These are phyloP conservation scores for Chrysoporthe cubensis DNA, from an alignment of 2,329 filamentous ascomycete species.

Conservation along the genomic window DNA sequence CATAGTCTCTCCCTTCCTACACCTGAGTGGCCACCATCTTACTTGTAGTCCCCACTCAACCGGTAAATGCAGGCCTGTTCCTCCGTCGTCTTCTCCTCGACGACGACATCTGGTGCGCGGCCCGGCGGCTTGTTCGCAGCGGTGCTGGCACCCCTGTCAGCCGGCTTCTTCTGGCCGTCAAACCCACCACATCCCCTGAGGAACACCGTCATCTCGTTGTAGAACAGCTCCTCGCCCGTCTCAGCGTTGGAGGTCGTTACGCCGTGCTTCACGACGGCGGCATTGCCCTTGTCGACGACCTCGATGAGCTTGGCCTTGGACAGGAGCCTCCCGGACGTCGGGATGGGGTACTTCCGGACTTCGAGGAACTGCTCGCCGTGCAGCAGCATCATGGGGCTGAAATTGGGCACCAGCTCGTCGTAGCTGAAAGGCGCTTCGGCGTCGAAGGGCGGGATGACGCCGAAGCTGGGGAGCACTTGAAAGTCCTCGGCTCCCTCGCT, in stretches of 20 bases:
- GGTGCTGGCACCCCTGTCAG: constrained; percentile 79
- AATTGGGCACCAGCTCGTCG: constrained; percentile 88
- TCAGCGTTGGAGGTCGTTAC: constrained; percentile 83
- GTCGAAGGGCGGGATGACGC: constrained; percentile 93
- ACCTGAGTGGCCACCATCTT: constrained; percentile 32
- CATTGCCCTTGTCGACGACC: constrained; percentile 93
- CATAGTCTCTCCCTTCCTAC: background rate
- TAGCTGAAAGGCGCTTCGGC: constrained; percentile 79
- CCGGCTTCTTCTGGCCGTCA: constrained; percentile 76
- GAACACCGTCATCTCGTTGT: constrained; percentile 95
- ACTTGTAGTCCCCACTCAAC: constrained; percentile 90
- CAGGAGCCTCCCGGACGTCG: constrained; percentile 77
- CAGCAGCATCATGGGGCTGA: constrained; percentile 97
- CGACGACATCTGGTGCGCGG: constrained; percentile 76
- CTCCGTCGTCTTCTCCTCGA: constrained; percentile 83
- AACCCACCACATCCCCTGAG: constrained; percentile 91
- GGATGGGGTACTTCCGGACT: constrained; percentile 88
- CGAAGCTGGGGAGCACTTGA: constrained; percentile 92
- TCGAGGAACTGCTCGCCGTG: constrained; percentile 99
- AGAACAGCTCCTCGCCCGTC: constrained; percentile 89
- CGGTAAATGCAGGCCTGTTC: constrained; percentile 95
- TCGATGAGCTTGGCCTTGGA: constrained; percentile 84
- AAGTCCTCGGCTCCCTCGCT: constrained; percentile 87
- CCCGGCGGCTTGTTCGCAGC: constrained; percentile 78
- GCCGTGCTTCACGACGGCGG: constrained; percentile 79